These are phyloP conservation scores for Lavandula angustifolia DNA, from an alignment of 257 asterid genomes.

Conservation along the genomic window DNA sequence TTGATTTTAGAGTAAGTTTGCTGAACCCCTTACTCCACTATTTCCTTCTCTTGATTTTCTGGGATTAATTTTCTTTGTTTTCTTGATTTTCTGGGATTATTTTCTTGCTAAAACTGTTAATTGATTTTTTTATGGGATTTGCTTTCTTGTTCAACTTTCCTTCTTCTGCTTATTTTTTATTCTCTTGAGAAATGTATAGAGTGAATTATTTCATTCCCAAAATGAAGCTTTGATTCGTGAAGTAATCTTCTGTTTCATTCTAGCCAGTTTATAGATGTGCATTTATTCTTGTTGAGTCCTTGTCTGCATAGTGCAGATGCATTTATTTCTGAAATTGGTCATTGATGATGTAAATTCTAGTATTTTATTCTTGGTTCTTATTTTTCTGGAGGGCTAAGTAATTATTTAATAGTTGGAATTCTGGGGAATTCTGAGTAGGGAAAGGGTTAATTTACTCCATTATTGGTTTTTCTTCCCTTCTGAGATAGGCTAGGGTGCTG, in stretches of 20 bases:
- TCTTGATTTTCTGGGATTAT: neutral
- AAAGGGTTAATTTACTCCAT: slow-evolving; percentile 4
- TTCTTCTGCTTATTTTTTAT: slow-evolving; percentile 6
- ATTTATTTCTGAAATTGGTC: slow-evolving; percentile 34
- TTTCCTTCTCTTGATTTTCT: slow-evolving; percentile 11
- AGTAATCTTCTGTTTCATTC: neutral
- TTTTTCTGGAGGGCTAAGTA: neutral
- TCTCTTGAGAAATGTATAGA: neutral
- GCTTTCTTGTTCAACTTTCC: slow-evolving; percentile 1
- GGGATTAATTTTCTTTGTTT: slow-evolving; percentile 11
- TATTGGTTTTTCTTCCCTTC: neutral
- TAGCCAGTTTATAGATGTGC: neutral
- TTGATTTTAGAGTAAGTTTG: slow-evolving; percentile 48
- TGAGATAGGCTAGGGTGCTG: slow-evolving; percentile 20
- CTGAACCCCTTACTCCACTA: slow-evolving; percentile 21
- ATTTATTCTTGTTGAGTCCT: slow-evolving; percentile 22
- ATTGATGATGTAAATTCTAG: neutral
- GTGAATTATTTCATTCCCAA: slow-evolving; percentile 9
- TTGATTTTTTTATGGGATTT: slow-evolving; percentile 15
- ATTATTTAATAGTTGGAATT: slow-evolving; percentile 15
- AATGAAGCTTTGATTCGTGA: neutral
- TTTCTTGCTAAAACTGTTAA: too few relatives aligned
- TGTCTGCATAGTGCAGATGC: slow-evolving; percentile 22
- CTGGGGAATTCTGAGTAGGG: slow-evolving; percentile 20
- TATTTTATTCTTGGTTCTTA: slow-evolving; percentile 1